Evolutionary conservation across 2,329 filamentous ascomycete genomes (phyloP), one percentile per base, ranked within the genome.

Genomic region (Ploettnerulaceae sp.): DNA sequence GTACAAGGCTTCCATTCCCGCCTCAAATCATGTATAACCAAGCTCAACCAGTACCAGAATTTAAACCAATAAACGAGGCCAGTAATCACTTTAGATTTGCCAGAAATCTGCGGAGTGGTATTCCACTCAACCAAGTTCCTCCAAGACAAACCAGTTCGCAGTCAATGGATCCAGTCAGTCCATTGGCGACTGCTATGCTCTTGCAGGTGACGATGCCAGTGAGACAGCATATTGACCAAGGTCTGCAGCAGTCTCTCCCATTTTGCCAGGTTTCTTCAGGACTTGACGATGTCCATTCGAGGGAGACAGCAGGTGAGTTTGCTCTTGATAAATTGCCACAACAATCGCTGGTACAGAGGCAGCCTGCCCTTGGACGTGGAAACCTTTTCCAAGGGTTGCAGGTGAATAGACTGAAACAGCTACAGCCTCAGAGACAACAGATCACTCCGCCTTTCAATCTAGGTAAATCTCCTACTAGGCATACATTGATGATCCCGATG

Each of bases 11-110:
- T 6, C 55, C 60, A 32, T 40, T 61, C 12, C 28, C 42, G 20
- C 56, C 56, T 48, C 50, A 43, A 45, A 52, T 28, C 24, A 49
- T 47, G 12, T 55, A 52, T 21, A 41, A 15, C n/a, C 55, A 57
- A 20, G 44, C 44, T 32, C 48, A 44, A 21, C 34, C 28, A 37
- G 9, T 39, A 24, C 33, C 32, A 14, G 51, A 56, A 29, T 36
- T 43, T 5, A 52, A 50, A 40, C 39, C 40, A 8, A 41, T 60
- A 8, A 51, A 21, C 18, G 56, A 55, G 49, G 51, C 54, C 8
- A 51, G 60, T n/a, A 57, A 60, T 51, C 52, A 57, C 45, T 63
- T 61, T 43, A 51, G 46, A 43, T 54, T 62, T 41, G 41, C 55
- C 22, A 54, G 57, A 31, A 57, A 61, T 33, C 25, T 57, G 17